A percentile compares a stretch with the other conserved stretches of the same genome.
phyloP scores from a whole-genome alignment of 1,284 basidiomycete genomes.

The Microbotryum violaceum region DNA sequence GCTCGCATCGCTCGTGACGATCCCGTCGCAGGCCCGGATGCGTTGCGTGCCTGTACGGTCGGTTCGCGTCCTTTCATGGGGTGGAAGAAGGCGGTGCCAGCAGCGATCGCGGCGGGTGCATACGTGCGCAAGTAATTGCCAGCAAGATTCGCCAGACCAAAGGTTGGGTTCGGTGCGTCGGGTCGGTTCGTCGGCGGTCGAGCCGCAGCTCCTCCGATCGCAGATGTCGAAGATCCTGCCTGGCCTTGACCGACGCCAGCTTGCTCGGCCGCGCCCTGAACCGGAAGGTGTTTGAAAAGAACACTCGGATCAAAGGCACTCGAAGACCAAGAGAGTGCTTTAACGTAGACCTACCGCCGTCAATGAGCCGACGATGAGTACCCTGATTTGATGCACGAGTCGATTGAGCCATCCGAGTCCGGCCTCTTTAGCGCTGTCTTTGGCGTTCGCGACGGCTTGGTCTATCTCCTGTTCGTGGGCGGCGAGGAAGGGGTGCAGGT shows the following conservation, averaged over 20 bases:
- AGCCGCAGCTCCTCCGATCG: background rate
- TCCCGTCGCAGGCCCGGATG: background rate
- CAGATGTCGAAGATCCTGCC: background rate
- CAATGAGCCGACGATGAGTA: constrained; percentile 32
- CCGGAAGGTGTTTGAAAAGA: background rate
- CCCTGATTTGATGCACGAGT: constrained; percentile 55
- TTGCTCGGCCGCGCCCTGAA: constrained; percentile 44
- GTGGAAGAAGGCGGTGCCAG: constrained; percentile 32
- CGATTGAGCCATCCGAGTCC: constrained; percentile 52
- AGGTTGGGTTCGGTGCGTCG: constrained; percentile 50
- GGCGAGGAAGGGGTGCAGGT: constrained; percentile 70
- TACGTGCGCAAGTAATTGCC: constrained; percentile 57
- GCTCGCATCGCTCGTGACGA: constrained; percentile 5
- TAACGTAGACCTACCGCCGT: constrained; percentile 33
- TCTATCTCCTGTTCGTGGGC: constrained; percentile 73
- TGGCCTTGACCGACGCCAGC: constrained; percentile 41
- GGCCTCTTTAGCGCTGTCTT: constrained; percentile 49
- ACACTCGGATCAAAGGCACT: background rate
- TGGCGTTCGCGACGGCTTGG: constrained; percentile 48
- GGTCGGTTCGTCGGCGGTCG: background rate
- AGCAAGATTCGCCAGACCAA: constrained; percentile 52
- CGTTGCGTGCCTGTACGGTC: constrained; percentile 29
- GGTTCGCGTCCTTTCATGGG: constrained; percentile 30
- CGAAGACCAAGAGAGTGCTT: background rate
- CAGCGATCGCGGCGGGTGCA: constrained; percentile 58